phyloP scores from a whole-genome alignment of 2,329 filamentous ascomycete genomes.

The Cladophialophora psammophila region DNA sequence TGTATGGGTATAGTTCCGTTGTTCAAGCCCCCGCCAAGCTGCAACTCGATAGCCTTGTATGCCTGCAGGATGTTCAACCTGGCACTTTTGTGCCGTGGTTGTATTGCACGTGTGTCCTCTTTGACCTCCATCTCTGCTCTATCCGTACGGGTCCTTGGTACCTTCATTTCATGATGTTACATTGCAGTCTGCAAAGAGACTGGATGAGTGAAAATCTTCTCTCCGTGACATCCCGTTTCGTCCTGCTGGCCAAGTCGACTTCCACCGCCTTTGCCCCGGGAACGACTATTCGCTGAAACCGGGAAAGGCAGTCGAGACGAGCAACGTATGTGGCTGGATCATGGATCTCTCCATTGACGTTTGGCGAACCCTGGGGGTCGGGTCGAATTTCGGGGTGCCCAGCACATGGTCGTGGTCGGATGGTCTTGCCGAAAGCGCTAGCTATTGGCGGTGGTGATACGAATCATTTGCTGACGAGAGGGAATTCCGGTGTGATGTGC shows the following conservation, averaged over 20 bases:
- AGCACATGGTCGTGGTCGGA: conserved; percentile 22
- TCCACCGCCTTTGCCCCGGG: conserved; percentile 6
- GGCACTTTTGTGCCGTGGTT: conserved; percentile 15
- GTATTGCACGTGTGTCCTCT: conserved; percentile 1
- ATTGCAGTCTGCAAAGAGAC: conserved; percentile 13
- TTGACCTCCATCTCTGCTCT: conserved; percentile 8
- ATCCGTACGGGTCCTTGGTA: conserved; percentile 5
- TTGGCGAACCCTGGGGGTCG: conserved; percentile 15
- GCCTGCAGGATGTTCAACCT: conserved; percentile 2
- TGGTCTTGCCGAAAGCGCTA: conserved; percentile 27
- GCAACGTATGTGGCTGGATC: conserved; percentile 16
- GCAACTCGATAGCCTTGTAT: conserved; percentile 14
- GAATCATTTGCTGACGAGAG: conserved; percentile 17
- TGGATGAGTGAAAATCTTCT: background rate
- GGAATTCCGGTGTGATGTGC: conserved; percentile 5
- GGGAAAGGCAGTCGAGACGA: background rate
- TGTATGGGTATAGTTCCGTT: background rate
- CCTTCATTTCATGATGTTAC: conserved; percentile 11
- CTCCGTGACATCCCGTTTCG: conserved; percentile 4
- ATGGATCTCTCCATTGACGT: conserved; percentile 16
- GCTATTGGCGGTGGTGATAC: conserved; percentile 19
- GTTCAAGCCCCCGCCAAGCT: background rate
- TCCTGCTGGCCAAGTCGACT: conserved; percentile 1
- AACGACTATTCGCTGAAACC: background rate
- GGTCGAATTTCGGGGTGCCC: conserved; percentile 18